Percentiles rank a stretch among this genome's conserved stretches.
These are phyloP conservation scores for Drechslerella stenobrocha DNA, from an alignment of 2,329 filamentous ascomycete species.

Conservation along the genomic window DNA sequence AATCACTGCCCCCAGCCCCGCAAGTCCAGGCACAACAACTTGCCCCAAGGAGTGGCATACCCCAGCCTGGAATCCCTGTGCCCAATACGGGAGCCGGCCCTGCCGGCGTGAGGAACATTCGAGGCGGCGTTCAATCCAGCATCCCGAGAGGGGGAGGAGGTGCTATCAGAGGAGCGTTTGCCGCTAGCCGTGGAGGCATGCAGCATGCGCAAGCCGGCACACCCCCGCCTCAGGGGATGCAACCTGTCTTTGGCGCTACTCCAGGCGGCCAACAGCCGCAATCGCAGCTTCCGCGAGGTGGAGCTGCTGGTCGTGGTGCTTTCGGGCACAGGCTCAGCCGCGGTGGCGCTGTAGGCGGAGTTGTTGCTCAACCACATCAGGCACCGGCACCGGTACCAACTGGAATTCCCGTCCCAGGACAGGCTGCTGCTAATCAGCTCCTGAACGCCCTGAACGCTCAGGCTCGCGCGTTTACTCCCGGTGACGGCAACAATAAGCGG, in stretches of 20 bases:
- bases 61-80: slow-evolving; percentile 23
- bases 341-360: slow-evolving; percentile 21
- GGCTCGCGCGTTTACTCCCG: slow-evolving; percentile 28
- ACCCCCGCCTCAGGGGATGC: slow-evolving; percentile 15
- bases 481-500: slow-evolving; percentile 28
- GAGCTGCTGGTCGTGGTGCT: slow-evolving; percentile 37
- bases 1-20: slow-evolving; percentile 23
- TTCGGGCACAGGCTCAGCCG: slow-evolving; percentile 44
- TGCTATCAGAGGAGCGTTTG: slow-evolving; percentile 31
- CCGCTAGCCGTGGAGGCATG: slow-evolving; percentile 25
- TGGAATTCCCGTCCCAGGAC: slow-evolving; percentile 37
- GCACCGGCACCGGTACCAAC: slow-evolving; percentile 18
- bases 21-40: slow-evolving; percentile 27
- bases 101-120: slow-evolving; percentile 49
- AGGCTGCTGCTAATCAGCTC: not conserved
- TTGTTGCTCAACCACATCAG: slow-evolving; percentile 27
- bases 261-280: slow-evolving; percentile 23
- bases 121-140: slow-evolving; percentile 50
- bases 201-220: slow-evolving; percentile 21
- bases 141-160: slow-evolving; percentile 51
- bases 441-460: slow-evolving; percentile 27
- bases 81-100: slow-evolving; percentile 50
- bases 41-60: slow-evolving; percentile 18
- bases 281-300: slow-evolving; percentile 39
- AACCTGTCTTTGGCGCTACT: slow-evolving; percentile 18